Conservation (phyloP, 495 filamentous ascomycete species). For the Penicillium cinerascens region DNA sequence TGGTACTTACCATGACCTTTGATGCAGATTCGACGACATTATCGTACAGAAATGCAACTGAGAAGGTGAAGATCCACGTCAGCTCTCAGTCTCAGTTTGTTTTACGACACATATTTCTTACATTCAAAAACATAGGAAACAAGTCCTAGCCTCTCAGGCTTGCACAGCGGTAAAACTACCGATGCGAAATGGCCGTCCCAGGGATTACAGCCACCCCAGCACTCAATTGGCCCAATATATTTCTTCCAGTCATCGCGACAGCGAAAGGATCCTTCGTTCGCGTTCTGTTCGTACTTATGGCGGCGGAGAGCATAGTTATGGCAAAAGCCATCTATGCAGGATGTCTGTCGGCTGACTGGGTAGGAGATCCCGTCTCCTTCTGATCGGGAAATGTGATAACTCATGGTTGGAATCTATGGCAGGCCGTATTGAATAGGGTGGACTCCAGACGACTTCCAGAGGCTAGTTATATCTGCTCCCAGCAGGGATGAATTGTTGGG, state of each 20-base stretch:
- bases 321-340: conserved; percentile 17
- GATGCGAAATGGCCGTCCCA: conserved; percentile 21
- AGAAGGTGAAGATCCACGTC: not conserved
- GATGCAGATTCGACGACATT: conserved; percentile 24
- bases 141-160: conserved; percentile 16
- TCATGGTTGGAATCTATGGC: too few species aligned
- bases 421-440: too few species aligned
- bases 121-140: conserved; percentile 24
- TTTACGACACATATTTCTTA: not conserved
- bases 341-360: not conserved
- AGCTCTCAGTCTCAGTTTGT: too few species aligned
- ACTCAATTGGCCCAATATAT: conserved; percentile 21
- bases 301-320: conserved; percentile 14
- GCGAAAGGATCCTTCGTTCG: conserved; percentile 17
- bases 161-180: conserved; percentile 19
- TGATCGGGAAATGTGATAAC: not conserved
- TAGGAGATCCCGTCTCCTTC: not conserved
- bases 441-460: too few species aligned
- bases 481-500: too few species aligned
- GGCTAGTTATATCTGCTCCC: too few species aligned
- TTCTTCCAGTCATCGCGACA: conserved; percentile 18
- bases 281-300: conserved; percentile 17
- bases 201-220: conserved; percentile 22
- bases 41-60: conserved; percentile 24
- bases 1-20: conserved; percentile 12